Evolutionary conservation across 2,329 filamentous ascomycete species (phyloP).

Genomic region (Pseudogymnoascus sp.): DNA sequence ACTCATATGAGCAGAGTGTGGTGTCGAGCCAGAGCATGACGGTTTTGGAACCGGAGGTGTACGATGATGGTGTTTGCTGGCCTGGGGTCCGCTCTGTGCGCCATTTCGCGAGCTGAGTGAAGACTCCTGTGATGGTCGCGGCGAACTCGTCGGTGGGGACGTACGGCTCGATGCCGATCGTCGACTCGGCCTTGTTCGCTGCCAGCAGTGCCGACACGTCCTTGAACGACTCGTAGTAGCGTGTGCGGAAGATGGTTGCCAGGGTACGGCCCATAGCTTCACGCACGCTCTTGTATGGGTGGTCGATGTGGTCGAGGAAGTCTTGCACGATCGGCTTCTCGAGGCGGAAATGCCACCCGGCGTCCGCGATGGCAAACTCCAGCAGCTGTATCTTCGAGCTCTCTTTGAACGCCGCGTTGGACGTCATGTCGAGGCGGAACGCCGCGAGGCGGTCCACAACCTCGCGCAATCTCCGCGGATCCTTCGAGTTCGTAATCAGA

Average conservation of each 20-base stretch:
- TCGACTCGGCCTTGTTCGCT: conserved; percentile 71
- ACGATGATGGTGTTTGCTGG: conserved; percentile 87
- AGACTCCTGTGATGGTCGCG: conserved; percentile 66
- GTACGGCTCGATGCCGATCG: conserved; percentile 81
- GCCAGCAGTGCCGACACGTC: conserved; percentile 70
- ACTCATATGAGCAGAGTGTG: conserved; percentile 85
- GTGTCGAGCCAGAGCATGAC: conserved; percentile 92
- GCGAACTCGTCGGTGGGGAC: conserved; percentile 68
- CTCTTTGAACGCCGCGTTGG: conserved; percentile 97
- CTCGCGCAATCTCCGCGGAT: conserved; percentile 81
- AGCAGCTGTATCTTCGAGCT: conserved; percentile 91
- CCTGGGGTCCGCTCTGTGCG: conserved; percentile 75
- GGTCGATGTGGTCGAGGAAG: conserved; percentile 86
- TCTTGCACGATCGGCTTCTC: conserved; percentile 83
- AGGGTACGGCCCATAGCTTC: conserved; percentile 90
- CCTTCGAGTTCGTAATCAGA: conserved; percentile 78
- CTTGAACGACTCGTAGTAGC: conserved; percentile 90
- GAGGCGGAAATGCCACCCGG: conserved; percentile 92
- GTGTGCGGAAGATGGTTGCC: conserved; percentile 79
- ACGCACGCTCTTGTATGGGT: conserved; percentile 95
- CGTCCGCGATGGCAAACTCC: conserved; percentile 79
- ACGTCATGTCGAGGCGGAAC: conserved; percentile 88
- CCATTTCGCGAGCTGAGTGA: conserved; percentile 78
- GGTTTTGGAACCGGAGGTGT: conserved; percentile 94
- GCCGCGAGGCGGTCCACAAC: conserved; percentile 74